Base-by-base conservation (phyloP, 164 flowering plant genomes). In the Amborella trichopoda region DNA sequence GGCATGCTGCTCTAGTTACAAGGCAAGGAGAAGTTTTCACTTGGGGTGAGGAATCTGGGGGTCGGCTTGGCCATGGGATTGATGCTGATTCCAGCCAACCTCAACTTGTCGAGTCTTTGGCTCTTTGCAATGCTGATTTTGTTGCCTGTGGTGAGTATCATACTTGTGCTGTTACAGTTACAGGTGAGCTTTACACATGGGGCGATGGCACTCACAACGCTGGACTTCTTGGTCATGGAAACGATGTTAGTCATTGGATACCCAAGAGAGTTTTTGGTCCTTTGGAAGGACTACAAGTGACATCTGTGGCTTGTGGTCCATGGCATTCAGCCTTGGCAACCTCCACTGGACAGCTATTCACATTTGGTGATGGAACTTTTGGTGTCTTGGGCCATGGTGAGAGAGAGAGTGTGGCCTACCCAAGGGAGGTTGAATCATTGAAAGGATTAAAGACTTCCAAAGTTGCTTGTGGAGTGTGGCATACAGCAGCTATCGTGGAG, bases 31-130 rank as follows among this genome's bases (percentile, higher is more conserved):
- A 83, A 51, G 88, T 89, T 51, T 85, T 85, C 60, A 78, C 90
- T 2, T 85, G 97, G 95, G 97, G 97, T 16, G 97, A 89, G 60
- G 95, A 80, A 65, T 67, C 72, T 46, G 83, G 95, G 14, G 97
- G 97, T 6, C 71, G 81, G 50, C 83, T 86, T 49, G 98, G 98
- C 37, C 94, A 86, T 67, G 88, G 90, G 30, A 53, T 63, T 46
- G 80, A 77, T 41, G 67, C 26, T 28, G 77, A 77, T 58, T 54
- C 78, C 41, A 64, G 61, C 33, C 71, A 69, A 14, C 96, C 96
- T 25, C 74, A 51, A 1, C 83, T 81, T 40, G 85, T 87, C 28
- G 94, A 83, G 42, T 73, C 61, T 56, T 55, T 87, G 16, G 76
- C 81, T 21, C 64, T 67, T 14, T 64, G 52, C 42, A 72, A 71